Base-by-base conservation (phyloP, 805 yeast species). In the Saturnispora halmiae region DNA sequence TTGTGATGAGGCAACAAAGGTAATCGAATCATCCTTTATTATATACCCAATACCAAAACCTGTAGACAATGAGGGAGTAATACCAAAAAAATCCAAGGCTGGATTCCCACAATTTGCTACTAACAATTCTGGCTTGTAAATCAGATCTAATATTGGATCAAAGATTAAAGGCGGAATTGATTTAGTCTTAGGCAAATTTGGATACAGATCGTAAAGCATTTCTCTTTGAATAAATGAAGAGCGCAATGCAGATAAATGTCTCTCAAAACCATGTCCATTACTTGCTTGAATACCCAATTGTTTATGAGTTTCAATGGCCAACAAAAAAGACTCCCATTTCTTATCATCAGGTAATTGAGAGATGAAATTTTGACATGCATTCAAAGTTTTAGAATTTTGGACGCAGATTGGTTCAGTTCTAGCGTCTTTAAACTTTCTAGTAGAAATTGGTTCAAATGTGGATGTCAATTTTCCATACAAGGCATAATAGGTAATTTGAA, bases 391-490 rank as follows among this genome's bases (percentile, higher is more conserved):
- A 15, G 73, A 78, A 48, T 70, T 74, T 51, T 81, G 90, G 31
- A 81, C 66, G 19, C 82, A 74, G 31, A 81, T 66, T 18, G 81
- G 68, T 46, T 81, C 85, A 0, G 87, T 79, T 50, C 94, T 69
- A 4, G 87, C 69, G 54, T 78, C 78, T 45, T 66, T 67, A 58
- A 80, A 82, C 44, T 67, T 67, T 45, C 94, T 65, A 1, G 88
- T 82, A 4, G 87, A 77, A 21, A 75, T 70, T 3, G 79, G 79
- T 44, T 63, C 67, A 40, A 54, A 46, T 3, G 66, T 46, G 5
- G 65, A 52, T 11, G 60, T 55, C 28, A 70, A 51, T 43, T 64
- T 67, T 2, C 80, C 80, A 46, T 75, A 75, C 33, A 75, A 56
- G 0, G 79, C 73, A 53, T 71, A 73, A 52, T 72, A 63, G 3